Conservation (phyloP, 2,329 filamentous ascomycete genomes). For the Fusarium globosum region DNA sequence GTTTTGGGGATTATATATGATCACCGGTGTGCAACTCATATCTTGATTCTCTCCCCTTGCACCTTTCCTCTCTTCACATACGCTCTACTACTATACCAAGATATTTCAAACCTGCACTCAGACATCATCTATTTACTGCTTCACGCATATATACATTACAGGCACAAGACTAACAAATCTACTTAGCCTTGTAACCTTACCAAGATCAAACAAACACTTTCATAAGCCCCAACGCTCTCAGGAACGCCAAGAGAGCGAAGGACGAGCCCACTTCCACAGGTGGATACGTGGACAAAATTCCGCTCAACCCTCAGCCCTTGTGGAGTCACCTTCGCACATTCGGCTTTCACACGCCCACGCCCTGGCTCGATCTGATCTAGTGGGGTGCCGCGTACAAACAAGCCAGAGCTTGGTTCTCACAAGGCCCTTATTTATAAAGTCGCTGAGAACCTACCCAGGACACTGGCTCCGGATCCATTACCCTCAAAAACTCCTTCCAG, state of each 20-base stretch:
- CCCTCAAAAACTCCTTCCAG: conserved; percentile 24
- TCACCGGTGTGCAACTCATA: conserved; percentile 31
- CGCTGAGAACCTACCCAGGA: conserved; percentile 29
- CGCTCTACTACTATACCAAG: background rate
- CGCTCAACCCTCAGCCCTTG: conserved; percentile 42
- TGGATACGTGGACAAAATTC: conserved; percentile 45
- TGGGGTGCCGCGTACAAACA: conserved; percentile 45
- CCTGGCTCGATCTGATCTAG: conserved; percentile 46
- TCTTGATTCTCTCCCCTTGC: conserved; percentile 9
- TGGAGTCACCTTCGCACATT: conserved; percentile 43
- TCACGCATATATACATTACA: background rate
- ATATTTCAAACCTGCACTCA: background rate
- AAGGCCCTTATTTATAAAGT: conserved; percentile 37
- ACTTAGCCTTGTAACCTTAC: conserved; percentile 26
- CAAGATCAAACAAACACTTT: conserved; percentile 31
- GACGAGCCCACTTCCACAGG: conserved; percentile 29
- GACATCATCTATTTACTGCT: background rate
- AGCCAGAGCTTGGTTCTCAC: conserved; percentile 40
- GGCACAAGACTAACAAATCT: conserved; percentile 21
- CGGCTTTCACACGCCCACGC: conserved; percentile 30
- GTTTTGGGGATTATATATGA: conserved; percentile 45
- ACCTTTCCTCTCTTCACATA: conserved; percentile 6
- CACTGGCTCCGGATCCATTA: conserved; percentile 34
- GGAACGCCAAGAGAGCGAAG: conserved; percentile 40
- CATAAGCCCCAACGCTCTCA: conserved; percentile 31